phyloP scores from a whole-genome alignment of 352 stramenopile species.

The Phytophthora litchii region DNA sequence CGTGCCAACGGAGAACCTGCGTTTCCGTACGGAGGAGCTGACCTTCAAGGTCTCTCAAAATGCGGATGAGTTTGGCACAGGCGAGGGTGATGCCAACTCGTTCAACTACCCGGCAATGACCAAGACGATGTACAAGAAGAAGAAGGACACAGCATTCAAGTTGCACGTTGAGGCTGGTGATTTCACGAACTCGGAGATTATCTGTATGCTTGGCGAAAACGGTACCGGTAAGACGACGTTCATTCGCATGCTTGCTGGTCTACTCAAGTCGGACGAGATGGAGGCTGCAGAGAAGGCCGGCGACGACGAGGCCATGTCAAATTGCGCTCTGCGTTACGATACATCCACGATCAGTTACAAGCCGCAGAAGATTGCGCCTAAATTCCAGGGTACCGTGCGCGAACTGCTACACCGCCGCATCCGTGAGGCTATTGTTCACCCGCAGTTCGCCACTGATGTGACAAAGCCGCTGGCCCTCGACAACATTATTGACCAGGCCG shows the following conservation, averaged over 20 bases:
- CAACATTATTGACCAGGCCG: conserved; percentile 98
- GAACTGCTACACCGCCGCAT: conserved; percentile 98
- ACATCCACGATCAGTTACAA: conserved; percentile 96
- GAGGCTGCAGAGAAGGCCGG: conserved; percentile 73
- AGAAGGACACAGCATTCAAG: conserved; percentile 95
- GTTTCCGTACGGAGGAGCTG: conserved; percentile 98
- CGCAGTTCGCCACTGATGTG: conserved; percentile 99
- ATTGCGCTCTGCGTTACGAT: conserved; percentile 84
- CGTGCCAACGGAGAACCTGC: conserved; percentile 99
- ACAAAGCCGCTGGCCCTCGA: conserved; percentile 99
- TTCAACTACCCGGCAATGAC: conserved; percentile 99
- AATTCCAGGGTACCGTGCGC: conserved; percentile 96
- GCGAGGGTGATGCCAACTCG: conserved; percentile 89
- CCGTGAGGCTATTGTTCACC: conserved; percentile 97
- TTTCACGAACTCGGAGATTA: conserved; percentile 99
- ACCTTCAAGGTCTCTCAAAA: conserved; percentile 98
- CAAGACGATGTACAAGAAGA: conserved; percentile 97
- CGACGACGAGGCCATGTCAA: conserved; percentile 75
- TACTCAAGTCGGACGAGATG: conserved; percentile 99
- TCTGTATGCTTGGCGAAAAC: conserved; percentile 99
- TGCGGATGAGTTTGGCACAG: conserved; percentile 84
- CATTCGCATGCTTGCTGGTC: conserved; percentile 98
- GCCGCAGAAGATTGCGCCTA: conserved; percentile 98
- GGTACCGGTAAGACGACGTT: conserved; percentile 99
- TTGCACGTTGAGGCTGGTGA: conserved; percentile 97